Percentiles rank a stretch among this genome's conserved stretches.
Evolutionary conservation across 768 basidiomycete genomes (phyloP).

Genomic region (Russula sp.): DNA sequence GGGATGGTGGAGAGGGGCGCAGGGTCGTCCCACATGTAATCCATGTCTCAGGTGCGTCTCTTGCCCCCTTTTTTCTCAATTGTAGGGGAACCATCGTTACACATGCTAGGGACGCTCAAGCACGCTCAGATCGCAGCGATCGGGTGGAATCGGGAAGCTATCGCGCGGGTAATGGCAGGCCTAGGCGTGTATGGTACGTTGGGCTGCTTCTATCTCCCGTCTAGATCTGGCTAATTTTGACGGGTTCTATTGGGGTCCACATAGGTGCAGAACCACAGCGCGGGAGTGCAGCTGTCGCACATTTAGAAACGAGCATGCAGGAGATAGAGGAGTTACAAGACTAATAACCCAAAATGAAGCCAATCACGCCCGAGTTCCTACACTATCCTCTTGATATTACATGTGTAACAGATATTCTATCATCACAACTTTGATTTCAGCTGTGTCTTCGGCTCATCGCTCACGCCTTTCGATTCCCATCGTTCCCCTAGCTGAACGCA

Average conservation of each 20-base stretch:
- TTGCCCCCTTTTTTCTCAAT: neutral
- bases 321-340: neutral
- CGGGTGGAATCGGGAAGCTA: slow-evolving; percentile 59
- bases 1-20: slow-evolving; percentile 29
- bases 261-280: neutral
- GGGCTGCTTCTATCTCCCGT: neutral
- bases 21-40: slow-evolving; percentile 66
- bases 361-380: too few relatives aligned
- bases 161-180: slow-evolving; percentile 50
- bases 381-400: too few relatives aligned
- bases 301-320: slow-evolving; percentile 2
- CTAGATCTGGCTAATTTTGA: neutral
- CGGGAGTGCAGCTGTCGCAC: neutral
- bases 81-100: neutral
- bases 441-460: too few relatives aligned
- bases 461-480: too few relatives aligned
- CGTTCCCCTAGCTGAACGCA: slow-evolving; percentile 71
- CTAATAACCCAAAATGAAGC: neutral
- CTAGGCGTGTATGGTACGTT: neutral
- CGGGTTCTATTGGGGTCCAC: neutral
- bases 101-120: slow-evolving; percentile 70
- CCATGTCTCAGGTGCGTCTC: slow-evolving; percentile 65
- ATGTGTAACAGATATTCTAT: too few relatives aligned
- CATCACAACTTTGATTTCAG: too few relatives aligned
- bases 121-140: slow-evolving; percentile 77